A percentile compares a stretch with the other conserved stretches of the same genome.
phyloP scores from a whole-genome alignment of 768 basidiomycete genomes.

The Lentinula boryana region DNA sequence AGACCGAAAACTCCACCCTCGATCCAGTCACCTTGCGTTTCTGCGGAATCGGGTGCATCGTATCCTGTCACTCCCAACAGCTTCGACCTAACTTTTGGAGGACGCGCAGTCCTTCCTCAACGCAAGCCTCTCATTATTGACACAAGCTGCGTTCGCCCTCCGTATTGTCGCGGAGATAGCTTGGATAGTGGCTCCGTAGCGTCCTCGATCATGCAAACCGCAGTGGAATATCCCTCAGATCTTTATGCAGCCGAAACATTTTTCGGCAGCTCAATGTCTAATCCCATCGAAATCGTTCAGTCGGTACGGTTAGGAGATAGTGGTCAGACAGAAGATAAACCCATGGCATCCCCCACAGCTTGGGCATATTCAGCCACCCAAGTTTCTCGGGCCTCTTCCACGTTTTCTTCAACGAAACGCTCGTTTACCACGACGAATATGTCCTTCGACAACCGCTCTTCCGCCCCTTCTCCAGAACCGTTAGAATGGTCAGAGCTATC shows the following conservation, averaged over 20 bases:
- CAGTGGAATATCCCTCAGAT: constrained; percentile 52
- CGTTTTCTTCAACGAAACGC: constrained; percentile 37
- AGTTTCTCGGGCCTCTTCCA: constrained; percentile 36
- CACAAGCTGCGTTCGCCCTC: constrained; percentile 38
- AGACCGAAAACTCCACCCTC: constrained; percentile 43
- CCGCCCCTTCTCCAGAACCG: constrained; percentile 22
- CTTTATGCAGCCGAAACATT: constrained; percentile 51
- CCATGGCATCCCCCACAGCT: constrained; percentile 44
- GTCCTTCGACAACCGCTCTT: constrained; percentile 27
- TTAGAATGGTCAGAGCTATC: constrained; percentile 23
- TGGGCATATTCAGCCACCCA: constrained; percentile 45
- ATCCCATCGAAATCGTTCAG: constrained; percentile 26
- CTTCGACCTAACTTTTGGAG: constrained; percentile 34
- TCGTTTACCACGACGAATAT: constrained; percentile 25
- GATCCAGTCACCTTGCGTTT: constrained; percentile 30
- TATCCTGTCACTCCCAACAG: constrained; percentile 55
- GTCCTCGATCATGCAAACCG: constrained; percentile 71
- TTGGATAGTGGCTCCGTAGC: constrained; percentile 39
- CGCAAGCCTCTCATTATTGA: constrained; percentile 50
- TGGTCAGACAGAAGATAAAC: constrained; percentile 44
- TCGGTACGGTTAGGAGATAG: constrained; percentile 33
- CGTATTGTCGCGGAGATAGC: constrained; percentile 41
- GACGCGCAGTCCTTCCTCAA: constrained; percentile 22
- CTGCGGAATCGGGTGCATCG: constrained; percentile 31
- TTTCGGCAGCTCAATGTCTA: constrained; percentile 30